These are phyloP conservation scores for Ogataea kodamae DNA, from an alignment of 805 yeast genomes.

Conservation along the genomic window DNA sequence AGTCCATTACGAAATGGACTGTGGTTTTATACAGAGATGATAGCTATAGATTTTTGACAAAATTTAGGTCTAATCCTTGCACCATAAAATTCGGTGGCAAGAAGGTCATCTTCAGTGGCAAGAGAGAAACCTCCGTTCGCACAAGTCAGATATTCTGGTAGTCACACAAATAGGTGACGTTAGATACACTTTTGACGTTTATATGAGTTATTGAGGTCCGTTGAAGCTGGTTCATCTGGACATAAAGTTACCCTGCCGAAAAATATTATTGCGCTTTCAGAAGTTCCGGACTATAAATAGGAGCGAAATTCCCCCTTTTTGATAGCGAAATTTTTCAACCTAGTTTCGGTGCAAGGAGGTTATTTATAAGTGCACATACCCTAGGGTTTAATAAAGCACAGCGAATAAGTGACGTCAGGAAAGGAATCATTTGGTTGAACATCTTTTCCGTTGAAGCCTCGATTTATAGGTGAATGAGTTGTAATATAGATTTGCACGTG, in stretches of 20 bases:
- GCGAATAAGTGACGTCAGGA: slow-evolving; percentile 12
- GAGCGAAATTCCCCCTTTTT: slow-evolving; percentile 14
- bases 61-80: too few relatives aligned
- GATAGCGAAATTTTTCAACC: slow-evolving; percentile 4
- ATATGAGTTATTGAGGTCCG: too few relatives aligned
- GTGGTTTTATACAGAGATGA: too few relatives aligned
- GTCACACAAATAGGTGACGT: too few relatives aligned
- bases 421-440: slow-evolving; percentile 31
- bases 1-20: too few relatives aligned
- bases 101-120: too few relatives aligned
- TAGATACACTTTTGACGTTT: too few relatives aligned
- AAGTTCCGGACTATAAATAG: slow-evolving; percentile 23
- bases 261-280: slow-evolving; percentile 2
- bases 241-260: slow-evolving; percentile 11
- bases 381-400: slow-evolving; percentile 8
- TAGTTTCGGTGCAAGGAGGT: slow-evolving; percentile 9
- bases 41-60: too few relatives aligned
- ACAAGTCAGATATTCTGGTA: too few relatives aligned
- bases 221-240: too few relatives aligned
- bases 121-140: too few relatives aligned
- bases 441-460: slow-evolving; percentile 22
- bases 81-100: too few relatives aligned
- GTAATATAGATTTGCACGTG: slow-evolving; percentile 16
- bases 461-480: slow-evolving; percentile 19
- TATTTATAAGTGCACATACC: slow-evolving; percentile 6